Base-by-base conservation (phyloP, 1,139 yeast species). In the Taiozyma sp. region DNA sequence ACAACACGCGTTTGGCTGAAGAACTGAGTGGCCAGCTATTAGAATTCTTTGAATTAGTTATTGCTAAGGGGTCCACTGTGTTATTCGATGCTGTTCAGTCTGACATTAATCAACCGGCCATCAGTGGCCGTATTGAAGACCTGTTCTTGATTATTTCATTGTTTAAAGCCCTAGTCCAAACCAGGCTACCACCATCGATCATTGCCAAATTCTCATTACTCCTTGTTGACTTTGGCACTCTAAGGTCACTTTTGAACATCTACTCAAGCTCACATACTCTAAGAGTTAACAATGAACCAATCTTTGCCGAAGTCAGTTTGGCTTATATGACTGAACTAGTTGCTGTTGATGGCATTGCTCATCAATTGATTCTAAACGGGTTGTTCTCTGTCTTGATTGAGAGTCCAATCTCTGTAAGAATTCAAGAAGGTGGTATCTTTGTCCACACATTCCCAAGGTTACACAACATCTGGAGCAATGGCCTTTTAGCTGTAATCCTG, bases 401-500 rank as follows among this genome's bases (percentile, higher is more conserved):
- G 60, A 83, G 95, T 52, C 84, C 91, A 6, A 75, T 89, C 2
- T 86, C 96, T 0, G 69, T 75, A 36, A 74, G 76, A 1, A 80
- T 92, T 42, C 89, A 85, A 62, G 74, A 76, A 8, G 96, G 96
- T 1, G 78, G 79, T 3, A 67, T 88, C 4, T 74, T 74, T 27
- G 76, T 87, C 2, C 74, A 78, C 22, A 56, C 66, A 0, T 66
- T 74, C 9, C 78, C 87, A 1, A 77, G 79, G 53, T 70, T 87
- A 55, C 93, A 90, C 65, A 76, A 80, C 49, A 73, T 88, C 24
- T 92, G 97, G 97, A 79, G 83, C 13, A 84, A 86, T 63, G 96
- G 96, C 0, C 71, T 92, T 23, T 71, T 92, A 44, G 86, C 96
- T 0, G 78, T 89, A 9, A 72, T 86, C 28, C 68, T 89, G 43